phyloP scores from a whole-genome alignment of 208 protist genomes.

The Trypanosoma congolense region DNA sequence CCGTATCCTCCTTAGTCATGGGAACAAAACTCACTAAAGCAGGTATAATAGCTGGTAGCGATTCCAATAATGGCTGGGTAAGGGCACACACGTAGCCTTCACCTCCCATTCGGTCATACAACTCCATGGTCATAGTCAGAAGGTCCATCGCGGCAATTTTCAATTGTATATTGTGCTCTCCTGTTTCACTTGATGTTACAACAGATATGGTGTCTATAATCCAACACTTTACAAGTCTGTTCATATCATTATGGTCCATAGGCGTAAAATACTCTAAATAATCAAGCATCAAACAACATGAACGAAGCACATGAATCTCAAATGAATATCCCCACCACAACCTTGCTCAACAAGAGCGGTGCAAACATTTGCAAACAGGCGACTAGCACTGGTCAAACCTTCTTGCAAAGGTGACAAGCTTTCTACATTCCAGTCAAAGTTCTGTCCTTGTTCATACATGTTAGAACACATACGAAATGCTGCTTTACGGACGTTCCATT shows the following conservation, averaged over 20 bases:
- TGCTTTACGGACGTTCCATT: conserved; percentile 55
- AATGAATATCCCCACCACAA: conserved; percentile 44
- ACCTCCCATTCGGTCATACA: conserved; percentile 55
- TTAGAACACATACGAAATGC: conserved; percentile 86
- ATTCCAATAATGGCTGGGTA: conserved; percentile 26
- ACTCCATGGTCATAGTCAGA: conserved; percentile 42
- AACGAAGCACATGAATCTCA: conserved; percentile 59
- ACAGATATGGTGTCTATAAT: conserved; percentile 41
- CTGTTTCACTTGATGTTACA: conserved; percentile 26
- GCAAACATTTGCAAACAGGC: conserved; percentile 51
- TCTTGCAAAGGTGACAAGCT: conserved; percentile 67
- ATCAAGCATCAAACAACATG: conserved; percentile 72
- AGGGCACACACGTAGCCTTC: conserved; percentile 47
- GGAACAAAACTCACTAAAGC: conserved; percentile 49
- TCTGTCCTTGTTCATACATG: conserved; percentile 72
- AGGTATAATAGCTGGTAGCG: conserved; percentile 36
- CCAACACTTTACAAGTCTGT: conserved; percentile 41
- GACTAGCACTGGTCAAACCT: conserved; percentile 59
- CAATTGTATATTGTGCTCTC: conserved; percentile 42
- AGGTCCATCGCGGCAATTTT: conserved; percentile 65
- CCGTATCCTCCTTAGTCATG: conserved; percentile 72
- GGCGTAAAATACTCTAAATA: conserved; percentile 76
- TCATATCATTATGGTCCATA: conserved; percentile 29
- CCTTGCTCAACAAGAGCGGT: conserved; percentile 51
- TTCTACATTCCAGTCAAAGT: conserved; percentile 85